Conservation (phyloP, 495 filamentous ascomycete species). For the Tuber borchii region DNA sequence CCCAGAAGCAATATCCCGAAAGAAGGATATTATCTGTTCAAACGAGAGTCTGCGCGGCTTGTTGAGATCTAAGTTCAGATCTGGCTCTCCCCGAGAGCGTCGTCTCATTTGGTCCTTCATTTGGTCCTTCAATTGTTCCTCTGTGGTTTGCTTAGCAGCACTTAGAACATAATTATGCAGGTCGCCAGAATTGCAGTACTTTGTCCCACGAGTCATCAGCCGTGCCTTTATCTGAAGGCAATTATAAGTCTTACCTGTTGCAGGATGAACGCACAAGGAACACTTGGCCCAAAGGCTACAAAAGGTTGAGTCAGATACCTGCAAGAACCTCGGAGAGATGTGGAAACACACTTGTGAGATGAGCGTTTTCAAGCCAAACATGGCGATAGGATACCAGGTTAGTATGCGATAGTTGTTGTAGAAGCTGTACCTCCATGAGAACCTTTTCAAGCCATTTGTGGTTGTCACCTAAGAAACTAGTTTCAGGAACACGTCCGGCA, state of each 20-base stretch:
- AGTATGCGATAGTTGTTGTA: constrained; percentile 83
- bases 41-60: constrained; percentile 65
- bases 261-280: constrained; percentile 91
- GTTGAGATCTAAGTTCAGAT: constrained; percentile 48
- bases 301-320: constrained; percentile 9
- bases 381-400: constrained; percentile 97
- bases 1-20: constrained; percentile 89
- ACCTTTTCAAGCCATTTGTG: constrained; percentile 95
- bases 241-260: constrained; percentile 55
- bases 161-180: constrained; percentile 75
- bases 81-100: constrained; percentile 60
- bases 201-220: constrained; percentile 9
- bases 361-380: constrained; percentile 89
- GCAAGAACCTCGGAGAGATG: background rate
- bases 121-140: constrained; percentile 79
- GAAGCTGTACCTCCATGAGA: constrained; percentile 80
- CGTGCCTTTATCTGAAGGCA: background rate
- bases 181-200: constrained; percentile 91
- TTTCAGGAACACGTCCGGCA: background rate
- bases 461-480: constrained; percentile 58
- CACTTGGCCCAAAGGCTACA: constrained; percentile 70
- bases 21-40: constrained; percentile 93
- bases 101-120: constrained; percentile 75
- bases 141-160: constrained; percentile 58
- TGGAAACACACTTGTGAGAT: constrained; percentile 53